Percentiles rank a stretch among this genome's conserved stretches.
phyloP scores from a whole-genome alignment of 2,329 filamentous ascomycete genomes.

The Volutella citrinella region DNA sequence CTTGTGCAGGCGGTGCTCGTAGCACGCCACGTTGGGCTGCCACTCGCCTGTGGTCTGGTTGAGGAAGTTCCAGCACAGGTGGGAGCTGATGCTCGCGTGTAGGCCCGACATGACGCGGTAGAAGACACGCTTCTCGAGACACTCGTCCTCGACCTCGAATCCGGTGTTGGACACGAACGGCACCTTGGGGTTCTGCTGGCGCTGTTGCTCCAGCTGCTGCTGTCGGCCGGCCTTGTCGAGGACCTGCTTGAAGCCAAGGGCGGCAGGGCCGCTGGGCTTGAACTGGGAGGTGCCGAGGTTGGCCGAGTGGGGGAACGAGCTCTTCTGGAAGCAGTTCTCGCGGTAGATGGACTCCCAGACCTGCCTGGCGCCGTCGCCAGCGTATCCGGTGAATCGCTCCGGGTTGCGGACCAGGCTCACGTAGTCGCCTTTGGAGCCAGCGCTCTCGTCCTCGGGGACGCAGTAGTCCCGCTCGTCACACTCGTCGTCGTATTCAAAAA shows the following conservation, averaged over 20 bases:
- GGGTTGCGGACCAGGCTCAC: constrained; percentile 92
- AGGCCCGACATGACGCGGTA: constrained; percentile 94
- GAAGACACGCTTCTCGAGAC: constrained; percentile 97
- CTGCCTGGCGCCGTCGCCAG: constrained; percentile 77
- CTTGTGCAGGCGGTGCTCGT: constrained; percentile 77
- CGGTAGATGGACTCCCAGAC: constrained; percentile 97
- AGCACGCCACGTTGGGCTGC: constrained; percentile 88
- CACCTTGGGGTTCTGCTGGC: constrained; percentile 44
- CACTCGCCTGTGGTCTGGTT: constrained; percentile 94
- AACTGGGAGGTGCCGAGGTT: constrained; percentile 45
- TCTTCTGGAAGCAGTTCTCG: constrained; percentile 88
- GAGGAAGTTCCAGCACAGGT: constrained; percentile 93
- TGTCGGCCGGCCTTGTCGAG: constrained; percentile 58
- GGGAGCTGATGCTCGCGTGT: constrained; percentile 96
- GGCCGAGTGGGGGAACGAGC: constrained; percentile 60
- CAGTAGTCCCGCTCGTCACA: constrained; percentile 97
- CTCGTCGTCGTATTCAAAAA: constrained; percentile 96
- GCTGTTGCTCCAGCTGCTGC: constrained; percentile 55
- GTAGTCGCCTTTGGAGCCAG: constrained; percentile 86
- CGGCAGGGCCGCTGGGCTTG: constrained; percentile 50
- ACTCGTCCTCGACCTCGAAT: constrained; percentile 83
- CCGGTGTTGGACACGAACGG: constrained; percentile 61
- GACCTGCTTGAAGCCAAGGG: constrained; percentile 59
- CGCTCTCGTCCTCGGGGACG: constrained; percentile 89
- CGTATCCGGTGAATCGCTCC: constrained; percentile 92